Conservation (phyloP, 441 rosid genomes). For the Gossypium aridum region DNA sequence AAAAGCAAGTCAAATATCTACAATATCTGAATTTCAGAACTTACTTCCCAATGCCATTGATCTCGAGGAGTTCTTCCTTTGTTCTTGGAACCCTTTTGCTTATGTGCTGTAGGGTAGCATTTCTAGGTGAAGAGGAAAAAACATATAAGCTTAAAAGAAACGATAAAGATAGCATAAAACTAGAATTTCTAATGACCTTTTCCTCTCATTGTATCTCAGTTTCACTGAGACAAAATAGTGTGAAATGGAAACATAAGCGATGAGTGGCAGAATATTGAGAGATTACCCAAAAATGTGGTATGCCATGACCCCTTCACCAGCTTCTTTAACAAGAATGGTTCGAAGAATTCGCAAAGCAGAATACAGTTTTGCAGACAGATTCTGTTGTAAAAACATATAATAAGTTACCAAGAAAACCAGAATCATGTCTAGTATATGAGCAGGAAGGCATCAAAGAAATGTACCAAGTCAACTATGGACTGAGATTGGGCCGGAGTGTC, state of each 20-base stretch:
- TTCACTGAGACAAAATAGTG: constrained; percentile 2
- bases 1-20: no score
- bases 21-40: constrained; percentile 22
- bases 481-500: constrained; percentile 37
- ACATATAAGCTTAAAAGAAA: background rate
- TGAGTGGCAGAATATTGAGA: background rate
- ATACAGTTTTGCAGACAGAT: constrained; percentile 66
- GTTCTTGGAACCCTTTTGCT: constrained; percentile 83
- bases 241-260: background rate
- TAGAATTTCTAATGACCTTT: background rate
- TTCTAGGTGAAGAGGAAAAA: constrained; percentile 36
- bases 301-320: constrained; percentile 73
- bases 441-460: background rate
- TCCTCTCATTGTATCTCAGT: background rate
- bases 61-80: constrained; percentile 86
- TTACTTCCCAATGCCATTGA: constrained; percentile 95
- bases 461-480: constrained; percentile 62
- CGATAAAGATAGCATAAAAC: background rate
- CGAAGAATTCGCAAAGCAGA: constrained; percentile 74
- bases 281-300: constrained; percentile 91
- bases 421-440: constrained; percentile 9
- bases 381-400: constrained; percentile 29
- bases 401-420: constrained; percentile 10
- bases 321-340: constrained; percentile 71
- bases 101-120: constrained; percentile 65